Percentiles rank a stretch among this genome's conserved stretches.
These are phyloP conservation scores for Xylaria bambusicola DNA, from an alignment of 495 filamentous ascomycete species.

Conservation along the genomic window DNA sequence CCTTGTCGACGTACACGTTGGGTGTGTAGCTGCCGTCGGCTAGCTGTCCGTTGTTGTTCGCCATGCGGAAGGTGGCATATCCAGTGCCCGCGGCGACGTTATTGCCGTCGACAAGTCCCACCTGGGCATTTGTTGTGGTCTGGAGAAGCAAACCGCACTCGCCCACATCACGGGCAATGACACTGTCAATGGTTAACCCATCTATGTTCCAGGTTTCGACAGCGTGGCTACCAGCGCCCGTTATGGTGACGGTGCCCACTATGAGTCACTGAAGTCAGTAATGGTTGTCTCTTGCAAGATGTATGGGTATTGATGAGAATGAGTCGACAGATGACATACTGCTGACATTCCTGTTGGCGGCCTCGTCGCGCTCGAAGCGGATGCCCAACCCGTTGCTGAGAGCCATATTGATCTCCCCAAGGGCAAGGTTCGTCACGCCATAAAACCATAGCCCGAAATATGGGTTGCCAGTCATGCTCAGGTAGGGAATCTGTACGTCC, in stretches of 20 bases:
- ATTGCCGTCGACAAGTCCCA: conserved; percentile 47
- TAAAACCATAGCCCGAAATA: conserved; percentile 51
- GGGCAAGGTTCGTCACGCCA: conserved; percentile 38
- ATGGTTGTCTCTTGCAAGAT: too few relatives aligned
- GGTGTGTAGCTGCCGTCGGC: conserved; percentile 42
- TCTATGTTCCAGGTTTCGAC: conserved; percentile 54
- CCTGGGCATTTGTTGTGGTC: conserved; percentile 42
- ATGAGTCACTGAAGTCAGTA: conserved; percentile 10
- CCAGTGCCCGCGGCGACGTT: conserved; percentile 46
- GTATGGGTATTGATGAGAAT: too few relatives aligned
- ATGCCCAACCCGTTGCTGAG: conserved; percentile 49
- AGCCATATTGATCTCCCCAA: conserved; percentile 47
- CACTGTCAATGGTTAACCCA: conserved; percentile 40
- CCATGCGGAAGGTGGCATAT: conserved; percentile 49
- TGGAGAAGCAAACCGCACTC: conserved; percentile 49
- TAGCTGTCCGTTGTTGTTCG: conserved; percentile 47
- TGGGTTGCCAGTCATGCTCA: conserved; percentile 48
- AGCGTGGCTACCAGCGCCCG: conserved; percentile 45
- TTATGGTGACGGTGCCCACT: conserved; percentile 44
- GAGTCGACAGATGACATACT: not conserved
- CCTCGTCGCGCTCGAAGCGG: conserved; percentile 48
- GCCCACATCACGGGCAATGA: conserved; percentile 47
- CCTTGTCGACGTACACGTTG: conserved; percentile 46
- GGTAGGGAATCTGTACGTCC: conserved; percentile 45
- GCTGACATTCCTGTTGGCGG: conserved; percentile 44